These are phyloP conservation scores for Coemansia sp. DNA, from an alignment of 192 early-diverging fungal genomes.

Conservation along the genomic window DNA sequence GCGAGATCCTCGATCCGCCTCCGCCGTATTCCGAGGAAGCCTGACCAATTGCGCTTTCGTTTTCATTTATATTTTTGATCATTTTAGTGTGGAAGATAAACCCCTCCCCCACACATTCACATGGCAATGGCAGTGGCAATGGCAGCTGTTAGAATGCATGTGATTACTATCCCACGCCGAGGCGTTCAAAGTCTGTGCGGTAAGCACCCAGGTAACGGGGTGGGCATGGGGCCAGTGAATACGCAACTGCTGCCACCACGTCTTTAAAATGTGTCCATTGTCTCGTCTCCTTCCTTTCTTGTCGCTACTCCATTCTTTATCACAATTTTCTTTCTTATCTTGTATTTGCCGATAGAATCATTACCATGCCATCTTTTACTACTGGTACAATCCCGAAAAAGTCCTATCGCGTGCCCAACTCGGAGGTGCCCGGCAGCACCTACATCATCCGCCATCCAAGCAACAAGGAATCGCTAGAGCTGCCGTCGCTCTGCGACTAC, in stretches of 20 bases:
- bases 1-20: slow-evolving; percentile 53
- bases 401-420: slow-evolving; percentile 52
- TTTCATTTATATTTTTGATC: neutral
- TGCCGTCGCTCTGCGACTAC: slow-evolving; percentile 19
- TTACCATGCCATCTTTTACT: slow-evolving; percentile 4
- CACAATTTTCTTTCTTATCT: neutral
- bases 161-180: too few species aligned
- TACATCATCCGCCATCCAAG: slow-evolving; percentile 47
- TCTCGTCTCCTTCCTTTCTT: neutral
- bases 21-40: slow-evolving; percentile 47
- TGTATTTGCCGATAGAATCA: neutral
- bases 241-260: neutral
- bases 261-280: neutral
- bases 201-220: too few species aligned
- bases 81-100: too few species aligned
- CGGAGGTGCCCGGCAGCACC: slow-evolving; percentile 43
- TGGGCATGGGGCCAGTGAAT: neutral
- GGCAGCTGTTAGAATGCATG: too few species aligned
- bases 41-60: slow-evolving; percentile 5
- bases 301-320: neutral
- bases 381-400: slow-evolving; percentile 22
- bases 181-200: too few species aligned
- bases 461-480: slow-evolving; percentile 38
- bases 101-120: too few species aligned
- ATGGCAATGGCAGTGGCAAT: too few species aligned